phyloP scores from a whole-genome alignment of 805 yeast species.

The Metschnikowia aberdeeniae region DNA sequence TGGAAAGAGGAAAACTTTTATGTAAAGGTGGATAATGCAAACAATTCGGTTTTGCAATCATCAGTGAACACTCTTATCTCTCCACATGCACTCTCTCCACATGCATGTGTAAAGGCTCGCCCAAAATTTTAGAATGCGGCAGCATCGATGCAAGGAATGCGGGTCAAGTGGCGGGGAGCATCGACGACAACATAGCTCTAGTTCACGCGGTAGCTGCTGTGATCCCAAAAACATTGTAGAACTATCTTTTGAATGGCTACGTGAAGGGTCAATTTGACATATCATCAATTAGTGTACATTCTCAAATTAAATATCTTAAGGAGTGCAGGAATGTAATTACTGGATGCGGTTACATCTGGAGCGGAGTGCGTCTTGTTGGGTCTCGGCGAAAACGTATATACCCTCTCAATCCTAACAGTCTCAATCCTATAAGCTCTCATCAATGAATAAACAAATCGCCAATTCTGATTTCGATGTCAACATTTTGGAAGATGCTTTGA shows the following conservation, averaged over 20 bases:
- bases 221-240: too few relatives aligned
- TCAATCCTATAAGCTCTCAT: background rate
- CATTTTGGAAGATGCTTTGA: slow-evolving; percentile 32
- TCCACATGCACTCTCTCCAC: background rate
- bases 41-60: background rate
- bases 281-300: too few relatives aligned
- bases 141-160: background rate
- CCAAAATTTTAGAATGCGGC: slow-evolving; percentile 1
- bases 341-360: slow-evolving; percentile 1
- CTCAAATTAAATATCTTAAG: background rate
- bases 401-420: background rate
- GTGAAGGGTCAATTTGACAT: too few relatives aligned
- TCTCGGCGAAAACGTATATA: background rate
- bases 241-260: too few relatives aligned
- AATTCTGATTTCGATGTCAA: slow-evolving; percentile 33
- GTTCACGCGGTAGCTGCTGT: too few relatives aligned
- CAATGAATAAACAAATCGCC: slow-evolving; percentile 1
- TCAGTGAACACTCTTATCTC: background rate
- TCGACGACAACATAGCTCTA: background rate
- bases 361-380: slow-evolving; percentile 7
- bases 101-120: background rate
- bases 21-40: slow-evolving; percentile 28
- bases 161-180: background rate
- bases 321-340: slow-evolving; percentile 4
- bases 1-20: slow-evolving; percentile 75